Evolutionary conservation across 148 eudicot genomes (phyloP).

Genomic region (Talinum fruticosum): DNA sequence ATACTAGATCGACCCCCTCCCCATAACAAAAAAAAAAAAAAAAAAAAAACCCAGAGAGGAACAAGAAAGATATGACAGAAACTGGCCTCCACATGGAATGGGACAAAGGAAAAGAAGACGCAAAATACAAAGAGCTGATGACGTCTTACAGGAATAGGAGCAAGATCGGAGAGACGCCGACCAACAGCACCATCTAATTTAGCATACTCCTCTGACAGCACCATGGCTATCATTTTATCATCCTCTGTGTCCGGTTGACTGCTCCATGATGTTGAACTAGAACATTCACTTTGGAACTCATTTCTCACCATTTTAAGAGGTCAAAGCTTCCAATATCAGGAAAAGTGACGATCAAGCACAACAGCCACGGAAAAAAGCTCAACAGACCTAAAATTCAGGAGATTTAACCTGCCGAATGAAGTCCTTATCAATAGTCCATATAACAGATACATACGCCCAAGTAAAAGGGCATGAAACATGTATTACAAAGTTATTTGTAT

Average conservation of each 20-base stretch:
- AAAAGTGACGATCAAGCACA: not conserved
- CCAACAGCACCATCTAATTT: conserved; percentile 66
- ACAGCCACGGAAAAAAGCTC: not conserved
- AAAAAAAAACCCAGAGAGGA: not conserved
- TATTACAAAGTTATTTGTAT: not conserved
- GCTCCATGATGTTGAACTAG: conserved; percentile 70
- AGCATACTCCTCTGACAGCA: conserved; percentile 79
- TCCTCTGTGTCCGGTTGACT: conserved; percentile 63
- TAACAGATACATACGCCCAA: not conserved
- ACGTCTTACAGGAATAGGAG: conserved; percentile 70
- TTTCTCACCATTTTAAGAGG: conserved; percentile 41
- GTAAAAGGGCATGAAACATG: not conserved
- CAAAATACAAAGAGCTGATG: not conserved
- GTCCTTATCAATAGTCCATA: not conserved
- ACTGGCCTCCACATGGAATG: not conserved
- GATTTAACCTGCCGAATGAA: not conserved
- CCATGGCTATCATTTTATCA: conserved; percentile 83
- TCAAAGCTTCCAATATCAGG: conserved; percentile 11
- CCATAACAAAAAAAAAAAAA: not conserved
- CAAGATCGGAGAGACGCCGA: conserved; percentile 65
- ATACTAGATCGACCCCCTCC: not conserved
- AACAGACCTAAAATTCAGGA: not conserved
- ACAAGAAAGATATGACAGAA: not conserved
- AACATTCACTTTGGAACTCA: conserved; percentile 45
- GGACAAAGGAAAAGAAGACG: not conserved